phyloP scores from a whole-genome alignment of 306 rosid species.

The Quercus robur region DNA sequence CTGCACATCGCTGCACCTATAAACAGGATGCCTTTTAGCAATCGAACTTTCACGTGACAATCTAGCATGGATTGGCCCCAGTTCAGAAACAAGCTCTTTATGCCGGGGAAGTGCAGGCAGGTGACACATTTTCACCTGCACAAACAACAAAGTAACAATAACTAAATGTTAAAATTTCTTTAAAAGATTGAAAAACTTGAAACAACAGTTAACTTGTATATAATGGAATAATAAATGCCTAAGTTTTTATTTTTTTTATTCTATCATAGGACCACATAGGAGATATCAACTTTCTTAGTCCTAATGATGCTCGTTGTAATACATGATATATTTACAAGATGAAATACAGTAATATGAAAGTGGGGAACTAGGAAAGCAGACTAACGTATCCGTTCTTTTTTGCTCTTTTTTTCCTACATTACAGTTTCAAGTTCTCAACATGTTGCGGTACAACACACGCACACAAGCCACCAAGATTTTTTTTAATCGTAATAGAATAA shows the following conservation, averaged over 20 bases:
- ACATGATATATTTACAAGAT: not conserved
- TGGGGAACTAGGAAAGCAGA: not conserved
- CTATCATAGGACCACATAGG: not conserved
- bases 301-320: not conserved
- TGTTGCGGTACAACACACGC: not conserved
- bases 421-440: not conserved
- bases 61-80: slow-evolving; percentile 71
- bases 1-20: slow-evolving; percentile 89
- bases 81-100: slow-evolving; percentile 60
- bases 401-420: not conserved
- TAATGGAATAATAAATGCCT: not conserved
- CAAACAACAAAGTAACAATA: slow-evolving; percentile 1
- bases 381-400: not conserved
- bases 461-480: not conserved
- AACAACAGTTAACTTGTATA: not conserved
- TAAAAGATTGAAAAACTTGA: not conserved
- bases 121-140: slow-evolving; percentile 62
- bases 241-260: too few species aligned
- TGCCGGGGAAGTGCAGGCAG: slow-evolving; percentile 75
- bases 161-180: not conserved
- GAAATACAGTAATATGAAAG: not conserved
- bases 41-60: slow-evolving; percentile 44
- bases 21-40: slow-evolving; percentile 78
- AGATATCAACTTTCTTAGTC: not conserved
- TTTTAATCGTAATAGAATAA: slow-evolving; percentile 7